Evolutionary conservation across 2,329 filamentous ascomycete genomes (phyloP).

Genomic region (Cladophialophora psammophila): DNA sequence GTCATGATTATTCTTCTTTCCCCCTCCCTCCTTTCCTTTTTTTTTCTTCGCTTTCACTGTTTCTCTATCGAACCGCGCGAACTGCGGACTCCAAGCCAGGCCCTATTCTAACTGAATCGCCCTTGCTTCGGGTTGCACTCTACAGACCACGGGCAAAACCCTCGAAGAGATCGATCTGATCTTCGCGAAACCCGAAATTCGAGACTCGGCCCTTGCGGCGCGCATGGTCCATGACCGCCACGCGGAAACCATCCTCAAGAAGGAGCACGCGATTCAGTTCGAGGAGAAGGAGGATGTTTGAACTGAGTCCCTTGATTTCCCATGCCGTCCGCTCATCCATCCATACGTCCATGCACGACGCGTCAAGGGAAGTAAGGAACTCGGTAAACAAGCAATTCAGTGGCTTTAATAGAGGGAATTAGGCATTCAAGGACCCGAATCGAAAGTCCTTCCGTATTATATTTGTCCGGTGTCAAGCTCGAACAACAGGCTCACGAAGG

Average conservation of each 20-base stretch:
- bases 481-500: too few species aligned
- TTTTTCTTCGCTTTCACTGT: not conserved
- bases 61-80: not conserved
- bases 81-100: not conserved
- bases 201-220: slow-evolving; percentile 30
- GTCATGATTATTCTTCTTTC: not conserved
- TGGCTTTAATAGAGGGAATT: too few species aligned
- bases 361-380: not conserved
- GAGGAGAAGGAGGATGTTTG: slow-evolving; percentile 23
- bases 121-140: slow-evolving; percentile 36
- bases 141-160: slow-evolving; percentile 34
- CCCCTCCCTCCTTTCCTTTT: not conserved
- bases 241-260: not conserved
- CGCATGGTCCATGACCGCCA: slow-evolving; percentile 24
- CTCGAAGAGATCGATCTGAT: slow-evolving; percentile 68
- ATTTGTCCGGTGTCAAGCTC: too few species aligned
- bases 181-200: slow-evolving; percentile 42
- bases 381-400: too few species aligned
- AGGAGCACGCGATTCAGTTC: slow-evolving; percentile 14
- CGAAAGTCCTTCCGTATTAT: too few species aligned
- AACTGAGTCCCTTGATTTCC: not conserved
- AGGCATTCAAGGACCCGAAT: too few species aligned
- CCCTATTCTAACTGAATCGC: not conserved
- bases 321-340: not conserved
- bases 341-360: not conserved